A percentile compares a stretch with the other conserved stretches of the same genome.
Conservation (phyloP, 1,284 basidiomycete genomes). For the Cerioporus squamosus region DNA sequence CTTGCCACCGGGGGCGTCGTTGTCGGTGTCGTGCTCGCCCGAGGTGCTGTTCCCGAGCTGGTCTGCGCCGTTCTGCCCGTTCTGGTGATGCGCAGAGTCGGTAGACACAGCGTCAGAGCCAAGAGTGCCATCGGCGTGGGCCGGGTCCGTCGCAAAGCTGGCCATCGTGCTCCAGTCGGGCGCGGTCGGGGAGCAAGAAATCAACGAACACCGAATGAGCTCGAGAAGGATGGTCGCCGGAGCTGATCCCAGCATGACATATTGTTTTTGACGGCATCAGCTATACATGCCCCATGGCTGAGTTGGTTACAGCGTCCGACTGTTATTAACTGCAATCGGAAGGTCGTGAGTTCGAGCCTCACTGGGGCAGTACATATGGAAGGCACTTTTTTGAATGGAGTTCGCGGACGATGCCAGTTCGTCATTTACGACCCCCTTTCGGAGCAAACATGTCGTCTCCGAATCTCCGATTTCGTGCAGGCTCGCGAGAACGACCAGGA, state of each 20-base stretch:
- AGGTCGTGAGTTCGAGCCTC: slow-evolving; percentile 80
- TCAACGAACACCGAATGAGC: slow-evolving; percentile 6
- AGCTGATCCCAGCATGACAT: background rate
- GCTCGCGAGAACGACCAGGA: too few relatives aligned
- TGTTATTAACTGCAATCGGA: slow-evolving; percentile 60
- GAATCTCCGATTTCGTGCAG: too few relatives aligned
- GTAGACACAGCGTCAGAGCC: slow-evolving; percentile 29
- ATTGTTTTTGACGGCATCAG: too few relatives aligned
- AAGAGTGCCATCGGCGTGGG: slow-evolving; percentile 32
- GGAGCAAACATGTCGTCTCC: too few relatives aligned
- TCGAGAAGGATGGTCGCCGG: background rate
- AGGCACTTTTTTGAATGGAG: too few relatives aligned
- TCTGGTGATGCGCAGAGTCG: slow-evolving; percentile 21
- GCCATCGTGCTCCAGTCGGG: slow-evolving; percentile 34
- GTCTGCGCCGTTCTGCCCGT: slow-evolving; percentile 14
- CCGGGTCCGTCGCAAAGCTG: slow-evolving; percentile 37
- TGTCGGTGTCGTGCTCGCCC: slow-evolving; percentile 28
- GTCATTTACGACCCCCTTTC: too few relatives aligned
- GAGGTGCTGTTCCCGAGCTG: slow-evolving; percentile 6
- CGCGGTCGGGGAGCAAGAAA: slow-evolving; percentile 29
- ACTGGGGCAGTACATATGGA: slow-evolving; percentile 70
- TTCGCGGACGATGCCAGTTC: too few relatives aligned
- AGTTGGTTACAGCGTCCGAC: slow-evolving; percentile 83
- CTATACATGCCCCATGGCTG: slow-evolving; percentile 66
- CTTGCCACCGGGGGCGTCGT: slow-evolving; percentile 28